Conservation (phyloP, 768 basidiomycete genomes). For the Collybiopsis luxurians region DNA sequence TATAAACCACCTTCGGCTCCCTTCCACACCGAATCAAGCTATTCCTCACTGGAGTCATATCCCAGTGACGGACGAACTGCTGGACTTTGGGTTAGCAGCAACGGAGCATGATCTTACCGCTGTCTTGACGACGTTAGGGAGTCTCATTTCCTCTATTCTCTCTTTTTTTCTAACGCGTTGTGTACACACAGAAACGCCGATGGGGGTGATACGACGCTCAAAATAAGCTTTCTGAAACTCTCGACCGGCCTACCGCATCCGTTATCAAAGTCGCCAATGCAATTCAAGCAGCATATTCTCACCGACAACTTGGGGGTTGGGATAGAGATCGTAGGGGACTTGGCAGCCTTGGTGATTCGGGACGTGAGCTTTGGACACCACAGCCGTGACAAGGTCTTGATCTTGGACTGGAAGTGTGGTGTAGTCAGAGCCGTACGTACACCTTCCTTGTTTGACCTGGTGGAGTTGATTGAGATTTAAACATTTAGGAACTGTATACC, state of each 20-base stretch:
- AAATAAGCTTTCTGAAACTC: conserved; percentile 3
- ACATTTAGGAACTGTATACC: neutral
- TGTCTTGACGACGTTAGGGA: conserved; percentile 5
- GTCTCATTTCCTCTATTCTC: neutral
- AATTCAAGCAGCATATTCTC: neutral
- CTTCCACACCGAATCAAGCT: neutral
- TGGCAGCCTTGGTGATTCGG: conserved; percentile 1
- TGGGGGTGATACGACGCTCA: neutral
- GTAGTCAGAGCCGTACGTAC: conserved; percentile 5
- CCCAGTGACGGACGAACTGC: neutral
- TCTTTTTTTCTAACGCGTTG: neutral
- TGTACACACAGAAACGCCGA: neutral
- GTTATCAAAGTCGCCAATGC: neutral
- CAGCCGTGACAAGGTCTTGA: neutral
- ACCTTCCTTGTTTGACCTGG: neutral
- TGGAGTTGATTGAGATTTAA: neutral
- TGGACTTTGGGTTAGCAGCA: conserved; percentile 6
- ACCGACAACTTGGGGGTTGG: conserved; percentile 4
- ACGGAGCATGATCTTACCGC: conserved; percentile 7
- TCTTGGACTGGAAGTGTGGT: conserved; percentile 6
- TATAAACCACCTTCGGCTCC: neutral
- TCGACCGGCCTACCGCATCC: conserved; percentile 8
- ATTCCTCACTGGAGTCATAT: conserved; percentile 3
- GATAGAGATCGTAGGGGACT: conserved; percentile 7
- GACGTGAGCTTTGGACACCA: neutral